Percentiles rank a stretch among this genome's conserved stretches.
phyloP scores from a whole-genome alignment of 805 yeast species.

The Metschnikowia kunwiensis region DNA sequence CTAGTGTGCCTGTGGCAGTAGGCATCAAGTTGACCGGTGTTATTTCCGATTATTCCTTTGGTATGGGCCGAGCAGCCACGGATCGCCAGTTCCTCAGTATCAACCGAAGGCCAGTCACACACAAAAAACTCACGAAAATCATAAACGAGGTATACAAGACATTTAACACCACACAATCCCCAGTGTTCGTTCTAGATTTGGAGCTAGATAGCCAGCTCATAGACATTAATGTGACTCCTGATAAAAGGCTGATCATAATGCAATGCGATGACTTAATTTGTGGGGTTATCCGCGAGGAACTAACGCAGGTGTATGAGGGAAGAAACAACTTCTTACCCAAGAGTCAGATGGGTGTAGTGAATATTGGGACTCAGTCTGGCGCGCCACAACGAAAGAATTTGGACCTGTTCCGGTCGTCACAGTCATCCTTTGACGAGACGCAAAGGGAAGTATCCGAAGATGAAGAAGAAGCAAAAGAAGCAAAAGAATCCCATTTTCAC shows the following conservation, averaged over 20 bases:
- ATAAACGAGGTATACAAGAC: conserved; percentile 71
- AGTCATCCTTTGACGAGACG: conserved; percentile 9
- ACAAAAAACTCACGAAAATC: conserved; percentile 53
- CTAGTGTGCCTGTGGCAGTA: conserved; percentile 11
- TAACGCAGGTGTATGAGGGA: conserved; percentile 46
- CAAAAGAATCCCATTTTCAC: no score
- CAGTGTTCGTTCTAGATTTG: conserved; percentile 65
- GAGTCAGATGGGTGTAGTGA: conserved; percentile 26
- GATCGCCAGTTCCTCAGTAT: conserved; percentile 77
- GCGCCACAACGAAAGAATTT: conserved; percentile 1
- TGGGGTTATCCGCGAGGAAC: conserved; percentile 50
- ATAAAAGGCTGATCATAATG: conserved; percentile 69
- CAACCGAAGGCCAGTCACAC: conserved; percentile 70
- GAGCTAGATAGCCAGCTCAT: conserved; percentile 46
- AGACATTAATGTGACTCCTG: conserved; percentile 93
- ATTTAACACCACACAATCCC: conserved; percentile 71
- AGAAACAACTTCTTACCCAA: conserved; percentile 38
- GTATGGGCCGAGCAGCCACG: conserved; percentile 57
- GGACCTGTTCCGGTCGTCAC: conserved; percentile 18
- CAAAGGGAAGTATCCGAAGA: background rate
- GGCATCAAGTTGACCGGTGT: conserved; percentile 43
- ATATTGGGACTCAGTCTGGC: conserved; percentile 12
- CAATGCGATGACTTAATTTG: conserved; percentile 63
- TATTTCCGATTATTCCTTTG: conserved; percentile 75
- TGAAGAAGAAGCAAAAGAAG: background rate